Evolutionary conservation across 2,329 filamentous ascomycete species (phyloP).

Genomic region (Aspergillus amoenus): DNA sequence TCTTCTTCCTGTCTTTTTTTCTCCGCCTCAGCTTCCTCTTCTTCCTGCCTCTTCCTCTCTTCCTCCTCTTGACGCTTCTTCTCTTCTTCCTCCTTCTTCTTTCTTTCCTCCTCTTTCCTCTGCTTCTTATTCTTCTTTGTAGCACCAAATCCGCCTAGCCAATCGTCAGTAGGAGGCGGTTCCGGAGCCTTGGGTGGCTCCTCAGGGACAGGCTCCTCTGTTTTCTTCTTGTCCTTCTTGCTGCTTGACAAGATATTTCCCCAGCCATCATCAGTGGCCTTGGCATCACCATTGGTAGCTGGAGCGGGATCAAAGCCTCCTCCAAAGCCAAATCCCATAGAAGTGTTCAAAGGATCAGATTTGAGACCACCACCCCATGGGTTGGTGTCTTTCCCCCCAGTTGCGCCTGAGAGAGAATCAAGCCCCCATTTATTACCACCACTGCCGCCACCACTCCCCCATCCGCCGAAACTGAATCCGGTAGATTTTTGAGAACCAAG

Average conservation of each 20-base stretch:
- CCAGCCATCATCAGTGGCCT: constrained; percentile 39
- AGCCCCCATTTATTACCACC: constrained; percentile 51
- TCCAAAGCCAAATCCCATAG: constrained; percentile 45
- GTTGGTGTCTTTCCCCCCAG: constrained; percentile 37
- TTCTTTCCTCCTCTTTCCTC: constrained; percentile 22
- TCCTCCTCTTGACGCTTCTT: constrained; percentile 44
- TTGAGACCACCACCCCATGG: constrained; percentile 41
- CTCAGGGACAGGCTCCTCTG: constrained; percentile 19
- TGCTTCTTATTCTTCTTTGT: constrained; percentile 47
- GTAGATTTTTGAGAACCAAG: constrained; percentile 48
- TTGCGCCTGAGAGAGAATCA: constrained; percentile 34
- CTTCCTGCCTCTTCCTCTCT: constrained; percentile 46
- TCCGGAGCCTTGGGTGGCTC: constrained; percentile 28
- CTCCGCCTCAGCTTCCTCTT: constrained; percentile 33
- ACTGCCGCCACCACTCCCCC: constrained; percentile 59
- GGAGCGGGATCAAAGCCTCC: constrained; percentile 36
- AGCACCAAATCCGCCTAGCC: constrained; percentile 28
- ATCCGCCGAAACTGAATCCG: constrained; percentile 53
- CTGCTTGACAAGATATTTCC: constrained; percentile 31
- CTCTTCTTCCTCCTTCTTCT: constrained; percentile 19
- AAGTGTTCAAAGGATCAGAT: constrained; percentile 36
- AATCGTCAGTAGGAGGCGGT: constrained; percentile 33
- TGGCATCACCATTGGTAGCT: constrained; percentile 45
- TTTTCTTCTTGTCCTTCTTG: constrained; percentile 44
- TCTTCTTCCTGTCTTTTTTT: constrained; percentile 1